Base-by-base conservation (phyloP, 371 early-diverging fungal genomes). In the Mortierella polycephala region DNA sequence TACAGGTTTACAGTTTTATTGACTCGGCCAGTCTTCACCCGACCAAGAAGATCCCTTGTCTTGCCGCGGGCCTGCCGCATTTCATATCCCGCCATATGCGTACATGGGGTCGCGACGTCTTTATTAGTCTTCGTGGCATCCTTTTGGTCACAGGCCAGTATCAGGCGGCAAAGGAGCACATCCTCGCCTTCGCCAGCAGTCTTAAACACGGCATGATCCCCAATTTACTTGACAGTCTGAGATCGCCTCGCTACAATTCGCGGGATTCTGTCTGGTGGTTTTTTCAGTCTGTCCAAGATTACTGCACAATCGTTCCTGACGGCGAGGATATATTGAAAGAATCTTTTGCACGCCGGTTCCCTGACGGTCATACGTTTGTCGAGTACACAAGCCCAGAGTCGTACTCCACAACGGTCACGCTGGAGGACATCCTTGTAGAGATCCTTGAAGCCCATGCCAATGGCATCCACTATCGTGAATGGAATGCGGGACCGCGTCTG, bases 211-310 rank as follows among this genome's bases (percentile, higher is more conserved):
- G 99, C 1, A 81, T 96, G 69, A 95, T 99, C 61, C 98, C 99
- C 6, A 99, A 99, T 64, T 81, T 99, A 42, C 84, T 99, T 30
- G 98, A 98, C 74, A 87, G 92, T 56, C 92, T 92, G 1, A 85
- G 94, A 13, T 81, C 82, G 23, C 97, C 98, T 23, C 86, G 99
- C 4, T 99, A 96, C 83, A 99, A 99, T 80, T 95, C 97, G 3
- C 90, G 98, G 30, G 98, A 99, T 81, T 96, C 99, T 5, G 91
- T 93, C 0, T 99, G 99, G 98, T 99, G 92, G 88, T 98, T 94
- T 88, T 82, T 96, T 65, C 94, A 95, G 70, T 87, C 94, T 0
- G 90, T 98, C 16, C 95, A 95, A 62, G 89, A 93, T 52, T 99
- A 99, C 69, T 96, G 94, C 72, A 75, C 83, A 4, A 61, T 85